Evolutionary conservation across 768 basidiomycete species (phyloP).

Genomic region (Hortiboletus campestris): DNA sequence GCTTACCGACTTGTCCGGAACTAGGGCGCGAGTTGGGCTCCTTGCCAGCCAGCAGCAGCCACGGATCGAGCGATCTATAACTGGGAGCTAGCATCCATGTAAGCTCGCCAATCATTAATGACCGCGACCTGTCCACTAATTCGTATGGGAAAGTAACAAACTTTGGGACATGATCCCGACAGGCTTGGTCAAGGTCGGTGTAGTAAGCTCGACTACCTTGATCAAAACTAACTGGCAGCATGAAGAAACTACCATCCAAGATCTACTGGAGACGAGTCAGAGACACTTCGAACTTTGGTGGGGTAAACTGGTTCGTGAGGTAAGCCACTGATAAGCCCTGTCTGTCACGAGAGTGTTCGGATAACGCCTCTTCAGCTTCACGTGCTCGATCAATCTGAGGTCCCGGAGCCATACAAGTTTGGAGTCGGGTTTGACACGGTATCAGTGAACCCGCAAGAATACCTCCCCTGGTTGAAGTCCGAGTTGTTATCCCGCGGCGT

Average conservation of each 20-base stretch:
- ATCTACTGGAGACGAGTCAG: slow-evolving; percentile 28
- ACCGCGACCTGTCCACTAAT: slow-evolving; percentile 3
- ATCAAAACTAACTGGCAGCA: slow-evolving; percentile 1
- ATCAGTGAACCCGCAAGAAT: slow-evolving; percentile 49
- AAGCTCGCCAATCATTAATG: slow-evolving; percentile 11
- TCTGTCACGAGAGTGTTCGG: not conserved
- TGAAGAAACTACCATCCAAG: slow-evolving; percentile 39
- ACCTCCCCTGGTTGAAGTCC: slow-evolving; percentile 48
- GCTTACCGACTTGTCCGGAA: not conserved
- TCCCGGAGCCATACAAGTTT: slow-evolving; percentile 33
- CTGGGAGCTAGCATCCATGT: slow-evolving; percentile 46
- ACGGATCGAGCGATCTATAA: slow-evolving; percentile 33
- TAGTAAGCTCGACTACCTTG: not conserved
- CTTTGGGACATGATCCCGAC: slow-evolving; percentile 48
- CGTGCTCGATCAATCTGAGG: slow-evolving; percentile 30
- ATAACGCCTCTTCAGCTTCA: slow-evolving; percentile 30
- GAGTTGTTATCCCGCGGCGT: slow-evolving; percentile 41
- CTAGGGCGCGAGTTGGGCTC: slow-evolving; percentile 49
- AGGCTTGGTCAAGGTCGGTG: slow-evolving; percentile 39
- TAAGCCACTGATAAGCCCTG: slow-evolving; percentile 18
- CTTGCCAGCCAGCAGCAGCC: slow-evolving; percentile 37
- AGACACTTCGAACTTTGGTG: slow-evolving; percentile 36
- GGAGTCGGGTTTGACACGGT: slow-evolving; percentile 48
- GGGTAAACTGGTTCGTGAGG: slow-evolving; percentile 38
- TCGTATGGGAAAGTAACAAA: slow-evolving; percentile 34